Evolutionary conservation across 352 stramenopile species (phyloP), one percentile per base, ranked within the genome.

Genomic region (Blastocystis sp.): DNA sequence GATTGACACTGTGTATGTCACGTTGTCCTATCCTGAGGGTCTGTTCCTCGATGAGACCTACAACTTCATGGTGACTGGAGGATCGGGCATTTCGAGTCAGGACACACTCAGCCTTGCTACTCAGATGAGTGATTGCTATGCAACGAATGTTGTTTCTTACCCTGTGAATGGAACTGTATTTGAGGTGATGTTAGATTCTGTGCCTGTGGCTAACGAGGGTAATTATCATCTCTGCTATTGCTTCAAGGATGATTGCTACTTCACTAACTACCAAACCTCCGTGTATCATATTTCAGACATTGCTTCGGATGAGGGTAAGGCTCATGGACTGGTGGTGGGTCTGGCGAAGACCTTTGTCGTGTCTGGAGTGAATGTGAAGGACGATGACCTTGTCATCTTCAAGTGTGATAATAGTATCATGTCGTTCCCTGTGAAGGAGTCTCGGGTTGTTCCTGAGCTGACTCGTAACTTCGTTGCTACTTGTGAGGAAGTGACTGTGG

Each of bases 211-310:
- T 2, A 56, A 56, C 19, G 46, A 65, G 43, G 71, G 71, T 54
- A 49, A 83, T 42, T 83, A 83, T 37, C 58, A 39, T 12, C 7
- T 83, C 7, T 61, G 71, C 71, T 83, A 66, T 42, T 83, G 71
- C 71, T 83, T 83, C 71, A 35, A 32, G n/a, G 71, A 83, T 11
- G 51, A 59, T 56, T 83, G 71, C 49, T 83, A 65, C 71, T 24
- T 83, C 14, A 83, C 71, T 14, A 21, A 29, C 49, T 42, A 63
- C 12, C 2, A 27, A n/a, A 12, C 58, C 29, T 37, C 39, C 29
- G 49, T 83, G 24, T 65, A 65, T 29, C 71, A 83, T 32, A 46
- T 83, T 39, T 29, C 14, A n/a, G 71, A 83, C 35, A 39, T 83
- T 29, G 16, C 19, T 24, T 57, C 71, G 32, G 9, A 32, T n/a